Percentiles rank a stretch among this genome's conserved stretches.
These are phyloP conservation scores for Volvox reticuliferus DNA, from an alignment of 139 green algal species.

Conservation along the genomic window DNA sequence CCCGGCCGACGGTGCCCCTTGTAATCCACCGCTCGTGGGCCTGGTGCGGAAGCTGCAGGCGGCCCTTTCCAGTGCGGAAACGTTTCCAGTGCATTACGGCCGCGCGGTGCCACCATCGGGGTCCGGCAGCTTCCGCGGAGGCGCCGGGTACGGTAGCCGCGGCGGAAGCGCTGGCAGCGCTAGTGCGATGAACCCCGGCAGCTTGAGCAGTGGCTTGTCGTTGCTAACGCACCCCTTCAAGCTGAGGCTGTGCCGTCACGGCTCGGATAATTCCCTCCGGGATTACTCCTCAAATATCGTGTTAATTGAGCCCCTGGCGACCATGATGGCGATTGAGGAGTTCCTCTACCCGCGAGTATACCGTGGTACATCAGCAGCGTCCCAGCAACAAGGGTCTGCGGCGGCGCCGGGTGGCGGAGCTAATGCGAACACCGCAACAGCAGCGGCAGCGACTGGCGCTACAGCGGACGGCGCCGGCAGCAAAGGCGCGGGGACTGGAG, in stretches of 20 bases:
- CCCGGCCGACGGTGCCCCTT: conserved; percentile 45
- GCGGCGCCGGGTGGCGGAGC: conserved; percentile 13
- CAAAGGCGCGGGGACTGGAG: conserved; percentile 24
- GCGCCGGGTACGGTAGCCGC: conserved; percentile 10
- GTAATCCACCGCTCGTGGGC: conserved; percentile 60
- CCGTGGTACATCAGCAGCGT: conserved; percentile 12
- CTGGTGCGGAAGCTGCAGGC: conserved; percentile 88
- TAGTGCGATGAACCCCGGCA: conserved; percentile 51
- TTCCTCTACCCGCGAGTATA: conserved; percentile 93
- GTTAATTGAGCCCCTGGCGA: conserved; percentile 96
- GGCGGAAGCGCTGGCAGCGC: conserved; percentile 45
- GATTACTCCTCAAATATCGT: conserved; percentile 94
- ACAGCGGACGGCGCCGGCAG: not conserved
- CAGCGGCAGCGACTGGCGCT: not conserved
- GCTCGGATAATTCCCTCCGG: conserved; percentile 59
- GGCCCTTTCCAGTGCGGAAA: conserved; percentile 80
- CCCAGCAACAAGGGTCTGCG: conserved; percentile 10
- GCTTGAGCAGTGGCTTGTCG: conserved; percentile 75
- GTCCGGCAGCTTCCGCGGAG: conserved; percentile 5
- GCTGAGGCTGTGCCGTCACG: conserved; percentile 82
- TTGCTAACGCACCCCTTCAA: conserved; percentile 94
- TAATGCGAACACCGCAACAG: not conserved
- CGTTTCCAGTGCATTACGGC: conserved; percentile 79
- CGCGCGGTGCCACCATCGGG: conserved; percentile 16
- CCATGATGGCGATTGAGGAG: conserved; percentile 94